phyloP scores from a whole-genome alignment of 176 grass and related monocot genomes.

The Luzula sylvatica region DNA sequence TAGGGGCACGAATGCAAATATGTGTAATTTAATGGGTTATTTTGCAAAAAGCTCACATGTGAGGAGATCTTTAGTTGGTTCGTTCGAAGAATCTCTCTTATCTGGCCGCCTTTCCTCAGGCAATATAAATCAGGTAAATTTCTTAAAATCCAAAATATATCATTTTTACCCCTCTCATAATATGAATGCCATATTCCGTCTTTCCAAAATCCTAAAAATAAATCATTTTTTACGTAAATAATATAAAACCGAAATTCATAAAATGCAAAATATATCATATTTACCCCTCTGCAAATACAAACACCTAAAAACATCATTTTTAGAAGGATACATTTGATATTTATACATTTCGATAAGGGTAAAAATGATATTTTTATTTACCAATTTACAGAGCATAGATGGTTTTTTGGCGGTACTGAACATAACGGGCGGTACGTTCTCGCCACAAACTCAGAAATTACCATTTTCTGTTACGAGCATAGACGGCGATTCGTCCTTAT shows the following conservation, averaged over 20 bases:
- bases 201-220: no score
- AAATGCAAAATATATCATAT: background rate
- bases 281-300: no score
- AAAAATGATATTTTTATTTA: no score
- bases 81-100: conserved; percentile 96
- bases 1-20: background rate
- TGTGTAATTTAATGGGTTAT: conserved; percentile 13
- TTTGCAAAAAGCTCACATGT: conserved; percentile 25
- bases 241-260: no score
- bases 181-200: no score
- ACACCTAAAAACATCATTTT: no score
- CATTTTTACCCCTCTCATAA: no score
- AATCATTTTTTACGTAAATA: no score
- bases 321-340: no score
- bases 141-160: no score
- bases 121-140: conserved; percentile 60
- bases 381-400: conserved; percentile 67
- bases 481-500: conserved; percentile 67
- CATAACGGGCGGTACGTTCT: conserved; percentile 80
- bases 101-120: conserved; percentile 83
- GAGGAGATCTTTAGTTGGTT: conserved; percentile 75
- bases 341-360: background rate
- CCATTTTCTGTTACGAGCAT: conserved; percentile 82
- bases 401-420: conserved; percentile 85
- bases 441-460: conserved; percentile 71